These are phyloP conservation scores for Penicillium sp. DNA, from an alignment of 2,329 filamentous ascomycete genomes.

Conservation along the genomic window DNA sequence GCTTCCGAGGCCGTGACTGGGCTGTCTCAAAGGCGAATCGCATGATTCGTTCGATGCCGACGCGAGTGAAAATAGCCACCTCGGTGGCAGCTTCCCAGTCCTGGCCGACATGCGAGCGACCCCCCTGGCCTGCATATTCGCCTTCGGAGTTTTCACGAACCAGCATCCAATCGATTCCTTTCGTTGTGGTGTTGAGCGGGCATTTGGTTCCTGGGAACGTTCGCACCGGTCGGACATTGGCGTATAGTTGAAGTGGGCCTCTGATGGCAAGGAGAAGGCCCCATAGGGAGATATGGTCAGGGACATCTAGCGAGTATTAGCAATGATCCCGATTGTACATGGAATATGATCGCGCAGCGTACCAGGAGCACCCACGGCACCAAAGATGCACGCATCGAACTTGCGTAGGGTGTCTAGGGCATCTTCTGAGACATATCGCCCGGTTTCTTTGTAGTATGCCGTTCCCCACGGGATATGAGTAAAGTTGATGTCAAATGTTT, in stretches of 20 bases:
- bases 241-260: conserved; percentile 59
- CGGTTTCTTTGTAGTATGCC: conserved; percentile 50
- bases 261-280: conserved; percentile 58
- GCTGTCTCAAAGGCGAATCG: conserved; percentile 58
- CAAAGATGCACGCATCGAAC: conserved; percentile 61
- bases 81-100: conserved; percentile 58
- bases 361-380: conserved; percentile 61
- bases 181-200: conserved; percentile 50
- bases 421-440: conserved; percentile 57
- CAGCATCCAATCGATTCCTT: conserved; percentile 59
- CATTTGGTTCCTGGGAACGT: conserved; percentile 54
- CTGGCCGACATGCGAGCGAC: conserved; percentile 53
- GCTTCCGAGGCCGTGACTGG: conserved; percentile 49
- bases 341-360: conserved; percentile 10
- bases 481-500: conserved; percentile 54
- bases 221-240: conserved; percentile 58
- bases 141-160: conserved; percentile 59
- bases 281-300: conserved; percentile 61
- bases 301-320: conserved; percentile 46
- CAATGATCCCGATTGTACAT: neutral
- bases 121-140: conserved; percentile 59
- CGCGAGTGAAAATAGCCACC: conserved; percentile 56
- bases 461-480: conserved; percentile 48
- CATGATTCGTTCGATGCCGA: conserved; percentile 55
- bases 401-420: conserved; percentile 53